These are phyloP conservation scores for Cicer bijugum DNA, from an alignment of 306 rosid species.

Conservation along the genomic window DNA sequence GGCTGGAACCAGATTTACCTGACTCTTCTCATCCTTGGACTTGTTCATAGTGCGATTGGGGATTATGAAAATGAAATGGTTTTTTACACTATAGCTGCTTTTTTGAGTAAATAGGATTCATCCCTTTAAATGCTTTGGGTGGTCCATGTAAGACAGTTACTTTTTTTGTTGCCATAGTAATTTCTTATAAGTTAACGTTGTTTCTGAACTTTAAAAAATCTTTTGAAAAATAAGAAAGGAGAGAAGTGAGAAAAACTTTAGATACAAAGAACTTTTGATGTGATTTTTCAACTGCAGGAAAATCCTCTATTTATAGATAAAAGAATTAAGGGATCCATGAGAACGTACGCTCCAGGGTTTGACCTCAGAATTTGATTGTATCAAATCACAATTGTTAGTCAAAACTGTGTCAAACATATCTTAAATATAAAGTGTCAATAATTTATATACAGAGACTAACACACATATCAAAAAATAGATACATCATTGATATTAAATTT, in stretches of 20 bases:
- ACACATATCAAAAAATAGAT: background rate
- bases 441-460: background rate
- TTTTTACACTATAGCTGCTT: slow-evolving; percentile 82
- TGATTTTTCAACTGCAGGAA: no score
- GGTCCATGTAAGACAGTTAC: slow-evolving; percentile 69
- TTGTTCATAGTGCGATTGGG: slow-evolving; percentile 59
- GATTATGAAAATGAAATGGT: slow-evolving; percentile 65
- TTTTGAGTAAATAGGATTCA: slow-evolving; percentile 69
- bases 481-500: slow-evolving; percentile 49
- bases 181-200: slow-evolving; percentile 30
- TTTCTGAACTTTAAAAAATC: no score
- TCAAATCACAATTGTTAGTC: background rate
- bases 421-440: no score
- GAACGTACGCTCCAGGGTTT: no score
- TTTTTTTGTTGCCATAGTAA: slow-evolving; percentile 36
- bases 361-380: no score
- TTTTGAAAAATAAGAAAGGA: no score
- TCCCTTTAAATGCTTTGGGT: slow-evolving; percentile 60
- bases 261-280: no score
- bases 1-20: slow-evolving; percentile 74
- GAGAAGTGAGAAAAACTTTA: no score
- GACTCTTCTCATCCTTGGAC: slow-evolving; percentile 86
- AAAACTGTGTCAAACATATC: no score
- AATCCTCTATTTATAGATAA: no score
- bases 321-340: no score